Evolutionary conservation across 441 rosid species (phyloP).

Genomic region (Breynia disticha): DNA sequence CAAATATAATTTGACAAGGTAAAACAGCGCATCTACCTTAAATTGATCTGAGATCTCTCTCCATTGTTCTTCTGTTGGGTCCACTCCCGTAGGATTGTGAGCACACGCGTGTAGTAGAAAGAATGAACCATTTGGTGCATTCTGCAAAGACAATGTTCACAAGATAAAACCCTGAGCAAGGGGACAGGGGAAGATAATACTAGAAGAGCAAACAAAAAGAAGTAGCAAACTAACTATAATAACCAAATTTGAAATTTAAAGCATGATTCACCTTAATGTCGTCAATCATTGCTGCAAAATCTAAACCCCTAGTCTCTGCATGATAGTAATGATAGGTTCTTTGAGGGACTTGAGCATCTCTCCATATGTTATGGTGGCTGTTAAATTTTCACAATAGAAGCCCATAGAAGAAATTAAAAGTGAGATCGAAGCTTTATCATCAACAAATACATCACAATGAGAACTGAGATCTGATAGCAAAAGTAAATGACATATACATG

Average conservation of each 20-base stretch:
- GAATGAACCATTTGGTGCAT: constrained; percentile 90
- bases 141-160: constrained; percentile 29
- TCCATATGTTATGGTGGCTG: constrained; percentile 98
- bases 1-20: not conserved
- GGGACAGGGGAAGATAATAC: not conserved
- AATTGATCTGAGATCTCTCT: constrained; percentile 77
- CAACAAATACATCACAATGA: no score
- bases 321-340: constrained; percentile 79
- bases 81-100: constrained; percentile 96
- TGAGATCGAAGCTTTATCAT: no score
- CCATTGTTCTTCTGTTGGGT: constrained; percentile 93
- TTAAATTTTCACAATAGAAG: constrained; percentile 17
- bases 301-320: constrained; percentile 70
- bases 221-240: not conserved
- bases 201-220: constrained; percentile 4
- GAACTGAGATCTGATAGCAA: not conserved
- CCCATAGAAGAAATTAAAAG: constrained; percentile 3
- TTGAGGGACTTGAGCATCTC: constrained; percentile 85
- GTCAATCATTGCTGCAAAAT: constrained; percentile 80
- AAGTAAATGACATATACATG: not conserved
- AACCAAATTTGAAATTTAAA: constrained; percentile 1
- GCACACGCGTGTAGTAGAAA: constrained; percentile 98
- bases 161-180: not conserved
- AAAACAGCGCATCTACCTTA: constrained; percentile 34
- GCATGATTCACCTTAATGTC: constrained; percentile 57